Base-by-base conservation (phyloP, 2,329 filamentous ascomycete species). In the Aureobasidium musti region DNA sequence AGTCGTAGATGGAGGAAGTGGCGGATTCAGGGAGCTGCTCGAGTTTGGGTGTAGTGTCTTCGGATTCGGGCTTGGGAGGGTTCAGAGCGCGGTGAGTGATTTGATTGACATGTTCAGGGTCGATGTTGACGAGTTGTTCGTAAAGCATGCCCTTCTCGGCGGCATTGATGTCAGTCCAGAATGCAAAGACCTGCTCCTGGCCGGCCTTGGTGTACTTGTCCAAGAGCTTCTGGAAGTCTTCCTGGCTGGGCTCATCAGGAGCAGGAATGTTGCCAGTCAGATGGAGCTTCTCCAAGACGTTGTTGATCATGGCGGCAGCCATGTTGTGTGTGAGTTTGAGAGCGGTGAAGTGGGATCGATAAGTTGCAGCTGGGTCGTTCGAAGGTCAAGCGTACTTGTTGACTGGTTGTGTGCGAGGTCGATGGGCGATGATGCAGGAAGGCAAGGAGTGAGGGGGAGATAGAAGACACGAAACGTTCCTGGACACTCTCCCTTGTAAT, bases 1-100 rank as follows among this genome's bases (percentile, higher is more conserved):
- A 96, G 80, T 98, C 94, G 77, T 98, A 87, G 73, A 97, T 91
- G 67, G 92, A 97, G 61, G 93, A 95, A 56, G 88, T 91, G 57
- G 92, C 91, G 67, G 89, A 88, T 54, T 91, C 89, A 70, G 95
- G 95, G 28, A 99, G 87, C 63, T 94, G 94, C 79, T 97, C 91
- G 75, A 98, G 87, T 69, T 81, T 81, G 19, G 79, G 75, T 70
- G 79, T 83, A 65, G 83, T 78, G 67, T 81, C 79, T 69, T 83
- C 81, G 68, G 81, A 80, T 68, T 87, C 83, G 64, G 80, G 70
- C 74, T 89, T 84, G 69, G 89, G 86, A 35, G 93, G 91, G 80
- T 92, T 87, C 70, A 98, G 84, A 68, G 93, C 92, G 77, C 86
- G 88, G 71, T 94, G 82, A 74, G 91, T 89, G 78, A 98, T 89